These are phyloP conservation scores for Aegilops speltoides DNA, from an alignment of 176 grass and related monocot species.

Conservation along the genomic window DNA sequence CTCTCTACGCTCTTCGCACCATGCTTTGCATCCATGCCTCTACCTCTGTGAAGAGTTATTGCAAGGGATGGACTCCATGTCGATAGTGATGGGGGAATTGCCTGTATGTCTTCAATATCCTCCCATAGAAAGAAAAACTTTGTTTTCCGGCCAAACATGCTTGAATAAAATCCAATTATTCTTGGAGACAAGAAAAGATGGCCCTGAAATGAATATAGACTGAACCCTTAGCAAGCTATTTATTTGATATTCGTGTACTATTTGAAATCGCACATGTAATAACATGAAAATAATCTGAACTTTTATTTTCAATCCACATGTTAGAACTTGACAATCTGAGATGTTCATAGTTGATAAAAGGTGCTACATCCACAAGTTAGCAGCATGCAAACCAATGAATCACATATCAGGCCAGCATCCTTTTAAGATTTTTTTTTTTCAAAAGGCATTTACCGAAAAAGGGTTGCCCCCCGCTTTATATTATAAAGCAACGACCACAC, in stretches of 20 bases:
- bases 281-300: background rate
- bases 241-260: slow-evolving; percentile 7
- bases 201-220: slow-evolving; percentile 54
- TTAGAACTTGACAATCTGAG: background rate
- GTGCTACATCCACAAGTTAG: background rate
- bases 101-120: slow-evolving; percentile 92
- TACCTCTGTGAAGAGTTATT: slow-evolving; percentile 77
- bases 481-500: too few relatives aligned
- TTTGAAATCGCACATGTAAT: slow-evolving; percentile 12
- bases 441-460: too few relatives aligned
- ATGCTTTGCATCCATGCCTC: slow-evolving; percentile 90
- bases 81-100: slow-evolving; percentile 58
- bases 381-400: background rate
- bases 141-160: slow-evolving; percentile 90
- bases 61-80: slow-evolving; percentile 73
- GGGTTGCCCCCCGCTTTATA: too few relatives aligned
- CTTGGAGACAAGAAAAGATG: slow-evolving; percentile 91
- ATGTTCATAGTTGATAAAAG: slow-evolving; percentile 6
- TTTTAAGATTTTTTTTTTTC: background rate
- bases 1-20: slow-evolving; percentile 78
- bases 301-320: slow-evolving; percentile 23
- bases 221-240: background rate
- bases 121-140: slow-evolving; percentile 97
- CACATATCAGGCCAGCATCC: background rate
- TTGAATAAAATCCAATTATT: slow-evolving; percentile 90